phyloP scores from a whole-genome alignment of 176 grass and related monocot genomes.

The Leersia perrieri region DNA sequence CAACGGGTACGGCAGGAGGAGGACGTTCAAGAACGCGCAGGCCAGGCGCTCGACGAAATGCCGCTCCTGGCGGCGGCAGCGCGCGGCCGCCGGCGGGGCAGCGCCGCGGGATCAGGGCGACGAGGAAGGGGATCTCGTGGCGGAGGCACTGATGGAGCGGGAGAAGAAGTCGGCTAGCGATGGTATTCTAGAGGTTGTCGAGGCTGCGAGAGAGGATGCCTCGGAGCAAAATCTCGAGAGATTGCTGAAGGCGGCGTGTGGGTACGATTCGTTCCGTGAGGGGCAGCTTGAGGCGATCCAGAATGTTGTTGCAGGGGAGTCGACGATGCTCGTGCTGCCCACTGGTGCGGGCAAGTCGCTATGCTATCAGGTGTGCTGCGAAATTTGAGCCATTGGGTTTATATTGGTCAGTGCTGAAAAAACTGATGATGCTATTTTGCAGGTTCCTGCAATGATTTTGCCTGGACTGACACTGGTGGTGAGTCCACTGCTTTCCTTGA shows the following conservation, averaged over 20 bases:
- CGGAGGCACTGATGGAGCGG: conserved; percentile 40
- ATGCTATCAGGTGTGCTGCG: conserved; percentile 74
- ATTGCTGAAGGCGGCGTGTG: conserved; percentile 65
- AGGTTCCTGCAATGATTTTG: conserved; percentile 91
- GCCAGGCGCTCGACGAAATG: conserved; percentile 44
- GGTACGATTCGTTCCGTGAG: conserved; percentile 67
- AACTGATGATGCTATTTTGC: conserved; percentile 14
- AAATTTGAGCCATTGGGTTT: conserved; percentile 5
- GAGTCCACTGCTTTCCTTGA: conserved; percentile 87
- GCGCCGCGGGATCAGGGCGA: conserved; percentile 24
- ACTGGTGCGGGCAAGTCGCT: conserved; percentile 96
- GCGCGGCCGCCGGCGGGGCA: not conserved
- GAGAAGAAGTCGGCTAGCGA: conserved; percentile 31
- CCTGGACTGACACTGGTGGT: conserved; percentile 88
- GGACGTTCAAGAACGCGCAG: conserved; percentile 61
- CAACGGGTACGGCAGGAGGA: conserved; percentile 71
- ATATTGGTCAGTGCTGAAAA: not conserved
- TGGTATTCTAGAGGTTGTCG: conserved; percentile 47
- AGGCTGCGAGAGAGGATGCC: conserved; percentile 44
- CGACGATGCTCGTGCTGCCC: conserved; percentile 81
- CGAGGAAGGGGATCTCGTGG: conserved; percentile 46
- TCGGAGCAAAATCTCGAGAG: conserved; percentile 66
- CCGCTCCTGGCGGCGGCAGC: conserved; percentile 54
- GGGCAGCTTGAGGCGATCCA: conserved; percentile 81
- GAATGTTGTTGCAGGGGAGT: conserved; percentile 64